Base-by-base conservation (phyloP, 2,329 filamentous ascomycete genomes). In the Xylariaceae sp. region DNA sequence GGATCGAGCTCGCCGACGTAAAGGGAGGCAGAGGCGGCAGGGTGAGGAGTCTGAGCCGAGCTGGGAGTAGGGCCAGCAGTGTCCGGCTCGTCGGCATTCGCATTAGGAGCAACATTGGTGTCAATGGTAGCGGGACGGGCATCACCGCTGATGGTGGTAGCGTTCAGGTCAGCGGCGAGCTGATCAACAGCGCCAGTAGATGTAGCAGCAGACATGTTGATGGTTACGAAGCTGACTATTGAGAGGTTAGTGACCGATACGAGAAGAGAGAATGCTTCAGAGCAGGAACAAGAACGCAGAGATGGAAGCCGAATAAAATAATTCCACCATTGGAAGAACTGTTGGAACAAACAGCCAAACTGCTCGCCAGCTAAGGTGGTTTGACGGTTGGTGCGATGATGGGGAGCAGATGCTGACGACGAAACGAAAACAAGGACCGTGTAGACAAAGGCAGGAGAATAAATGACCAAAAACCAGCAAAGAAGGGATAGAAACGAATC, bases 1-100 rank as follows among this genome's bases (percentile, higher is more conserved):
- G 90, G 87, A 77, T 99, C 94, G 71, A 99, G 91, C 83, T 99
- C 94, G 77, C 94, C 94, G 69, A 99, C 94, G 77, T 99, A 99
- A 75, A 99, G 91, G 61, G 94, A 99, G 66, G 94, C 94, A 56
- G 94, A 97, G 77, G 95, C 93, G 76, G 91, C 90, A 73, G 92
- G 89, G 75, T 89, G 89, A 67, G 81, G 83, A 70, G 85, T 84
- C 65, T 73, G 71, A 68, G 90, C 87, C 62, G 91, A 88, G 78
- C 80, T 85, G 68, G 88, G 88, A 62, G 89, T 89, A 66, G 87
- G 82, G 68, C 80, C 85, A 71, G 88, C 85, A 66, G 82, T 82
- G 74, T 86, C 84, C 68, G 79, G 76, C 69, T 86, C 83, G 65
- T 86, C 82, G 67, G 76, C 75, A 66, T 80, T 77, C 68, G 75